Base-by-base conservation (phyloP, 2,329 filamentous ascomycete genomes). In the Rhytidhysteron rufulum region DNA sequence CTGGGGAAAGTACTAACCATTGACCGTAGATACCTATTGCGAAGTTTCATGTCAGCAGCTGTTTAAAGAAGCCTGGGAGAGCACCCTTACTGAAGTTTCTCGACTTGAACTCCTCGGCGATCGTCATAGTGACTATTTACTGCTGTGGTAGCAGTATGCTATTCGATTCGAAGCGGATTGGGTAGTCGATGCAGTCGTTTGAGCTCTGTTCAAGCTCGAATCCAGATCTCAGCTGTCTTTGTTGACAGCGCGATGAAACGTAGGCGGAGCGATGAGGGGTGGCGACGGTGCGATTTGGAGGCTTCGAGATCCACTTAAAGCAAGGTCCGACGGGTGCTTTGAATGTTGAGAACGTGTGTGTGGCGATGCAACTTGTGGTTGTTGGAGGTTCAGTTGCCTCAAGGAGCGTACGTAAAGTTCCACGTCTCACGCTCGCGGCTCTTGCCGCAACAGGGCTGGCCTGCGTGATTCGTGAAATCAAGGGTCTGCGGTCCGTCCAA, bases 21-120 rank as follows among this genome's bases (percentile, higher is more conserved):
- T 83, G 80, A 54, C 78, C 80, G 62, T 83, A 83, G 63, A 83
- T 83, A 67, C 79, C 79, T 83, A 41, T 25, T 47, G 47, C 25
- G 40, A 55, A 49, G 47, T 43, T 45, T 47, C 45, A 50, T 45
- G 55, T 68, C 53, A 68, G 63, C 49, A 53, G 43, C 40, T 40
- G 37, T 15, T 40, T 45, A 50, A 36, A 39, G 27, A 34, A 48
- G 41, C 33, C 33, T 21, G 19, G 27, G 15, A 34, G 37, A 17
- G 41, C 27, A 5, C 32, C 42, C 78, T 67, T 68, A 82, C 79
- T 82, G 71, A 83, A 83, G 68, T 83, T 83, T 62, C 80, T 70
- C 58, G 78, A 79, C 58, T 69, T 77, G 60, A 83, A 75, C 64
- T 83, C 80, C 47, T 83, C 79, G 39, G 72, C 69, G 49, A 83